Conservation (phyloP, 495 filamentous ascomycete species). For the Podospora pseudopauciseta region DNA sequence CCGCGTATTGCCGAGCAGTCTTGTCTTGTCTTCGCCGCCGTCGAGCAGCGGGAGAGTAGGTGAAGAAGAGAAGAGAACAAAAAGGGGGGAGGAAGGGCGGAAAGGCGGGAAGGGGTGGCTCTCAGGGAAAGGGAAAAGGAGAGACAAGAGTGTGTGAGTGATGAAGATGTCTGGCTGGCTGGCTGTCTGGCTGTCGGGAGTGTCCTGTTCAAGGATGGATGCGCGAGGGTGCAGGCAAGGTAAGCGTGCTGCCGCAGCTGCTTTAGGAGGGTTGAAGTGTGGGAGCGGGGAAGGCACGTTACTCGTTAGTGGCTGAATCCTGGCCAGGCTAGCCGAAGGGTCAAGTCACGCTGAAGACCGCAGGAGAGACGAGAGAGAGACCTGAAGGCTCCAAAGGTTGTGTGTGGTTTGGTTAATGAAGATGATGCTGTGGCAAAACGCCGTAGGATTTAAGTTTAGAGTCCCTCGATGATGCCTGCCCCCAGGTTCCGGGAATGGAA, state of each 20-base stretch:
- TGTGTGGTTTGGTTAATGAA: background rate
- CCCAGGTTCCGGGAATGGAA: constrained; percentile 9
- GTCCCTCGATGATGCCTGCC: constrained; percentile 12
- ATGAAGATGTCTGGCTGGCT: constrained; percentile 16
- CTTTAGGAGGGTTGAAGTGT: constrained; percentile 22
- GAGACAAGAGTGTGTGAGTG: constrained; percentile 21
- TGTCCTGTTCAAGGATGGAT: constrained; percentile 19
- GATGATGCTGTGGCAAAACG: constrained; percentile 28
- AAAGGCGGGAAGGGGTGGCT: background rate
- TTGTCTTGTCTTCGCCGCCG: constrained; percentile 16
- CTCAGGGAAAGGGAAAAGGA: constrained; percentile 24
- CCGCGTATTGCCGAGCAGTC: constrained; percentile 18
- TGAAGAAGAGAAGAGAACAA: constrained; percentile 16
- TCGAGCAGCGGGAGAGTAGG: constrained; percentile 12
- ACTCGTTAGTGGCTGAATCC: constrained; percentile 28
- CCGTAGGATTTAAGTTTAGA: constrained; percentile 10
- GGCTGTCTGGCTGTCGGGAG: background rate
- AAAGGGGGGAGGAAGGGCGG: constrained; percentile 14
- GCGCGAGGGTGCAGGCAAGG: constrained; percentile 24
- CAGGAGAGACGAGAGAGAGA: background rate
- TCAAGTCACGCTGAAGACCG: constrained; percentile 12
- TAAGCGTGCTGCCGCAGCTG: constrained; percentile 17
- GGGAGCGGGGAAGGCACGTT: constrained; percentile 27
- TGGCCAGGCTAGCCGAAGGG: constrained; percentile 23
- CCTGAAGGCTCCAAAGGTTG: background rate